Conservation (phyloP, 2,329 filamentous ascomycete species). For the Neofusicoccum sp. region DNA sequence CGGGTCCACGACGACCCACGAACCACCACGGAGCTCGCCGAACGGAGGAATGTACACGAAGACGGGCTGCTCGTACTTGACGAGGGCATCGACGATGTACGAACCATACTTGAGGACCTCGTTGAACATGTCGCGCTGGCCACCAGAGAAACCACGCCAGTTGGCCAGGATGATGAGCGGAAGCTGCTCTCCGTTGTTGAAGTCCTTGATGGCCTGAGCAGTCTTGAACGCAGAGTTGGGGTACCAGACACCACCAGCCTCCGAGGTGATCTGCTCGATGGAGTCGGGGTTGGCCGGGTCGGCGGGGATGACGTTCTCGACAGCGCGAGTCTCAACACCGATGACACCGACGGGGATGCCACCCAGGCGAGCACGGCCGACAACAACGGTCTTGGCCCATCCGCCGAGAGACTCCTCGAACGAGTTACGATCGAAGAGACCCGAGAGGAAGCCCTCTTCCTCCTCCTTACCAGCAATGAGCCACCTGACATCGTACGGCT, state of each 20-base stretch:
- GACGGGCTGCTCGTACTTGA: constrained; percentile 97
- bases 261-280: constrained; percentile 89
- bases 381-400: constrained; percentile 95
- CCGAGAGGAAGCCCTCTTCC: constrained; percentile 79
- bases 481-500: constrained; percentile 89
- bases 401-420: constrained; percentile 96
- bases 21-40: constrained; percentile 96
- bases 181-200: constrained; percentile 98
- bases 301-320: constrained; percentile 95
- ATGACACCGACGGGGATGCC: constrained; percentile 99
- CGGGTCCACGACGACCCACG: constrained; percentile 98
- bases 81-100: constrained; percentile 96
- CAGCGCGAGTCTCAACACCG: constrained; percentile 88
- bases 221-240: constrained; percentile 99
- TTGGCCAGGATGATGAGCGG: constrained; percentile 99
- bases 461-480: constrained; percentile 87
- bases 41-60: constrained; percentile 98
- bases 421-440: constrained; percentile 94
- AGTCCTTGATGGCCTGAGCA: constrained; percentile 96
- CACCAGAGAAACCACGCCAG: constrained; percentile 99
- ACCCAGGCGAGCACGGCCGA: constrained; percentile 91
- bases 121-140: constrained; percentile 99
- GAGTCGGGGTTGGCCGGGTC: constrained; percentile 98
- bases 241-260: constrained; percentile 99
- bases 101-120: constrained; percentile 99